phyloP scores from a whole-genome alignment of 1,284 basidiomycete genomes.

The Melanopsichium pennsylvanicum region DNA sequence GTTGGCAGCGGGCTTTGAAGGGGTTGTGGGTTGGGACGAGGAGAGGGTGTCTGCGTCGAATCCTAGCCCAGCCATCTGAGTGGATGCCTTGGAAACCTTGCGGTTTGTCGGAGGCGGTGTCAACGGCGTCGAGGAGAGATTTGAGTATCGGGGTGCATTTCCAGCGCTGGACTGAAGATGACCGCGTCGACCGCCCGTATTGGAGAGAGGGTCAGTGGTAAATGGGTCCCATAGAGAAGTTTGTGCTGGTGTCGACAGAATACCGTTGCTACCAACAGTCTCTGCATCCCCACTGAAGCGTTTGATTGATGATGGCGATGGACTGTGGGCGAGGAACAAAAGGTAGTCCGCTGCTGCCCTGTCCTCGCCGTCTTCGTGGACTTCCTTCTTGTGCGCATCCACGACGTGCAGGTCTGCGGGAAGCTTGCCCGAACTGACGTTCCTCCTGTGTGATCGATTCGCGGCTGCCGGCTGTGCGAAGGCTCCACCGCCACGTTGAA shows the following conservation, averaged over 20 bases:
- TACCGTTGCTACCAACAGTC: neutral
- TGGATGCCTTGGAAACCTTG: neutral
- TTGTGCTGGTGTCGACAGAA: constrained; percentile 34
- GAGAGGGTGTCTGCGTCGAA: constrained; percentile 11
- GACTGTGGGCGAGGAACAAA: constrained; percentile 26
- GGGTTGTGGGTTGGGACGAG: neutral
- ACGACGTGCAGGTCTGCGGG: constrained; percentile 3
- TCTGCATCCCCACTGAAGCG: constrained; percentile 14
- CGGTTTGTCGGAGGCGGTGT: constrained; percentile 19
- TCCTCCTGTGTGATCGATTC: constrained; percentile 17
- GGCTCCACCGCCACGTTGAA: constrained; percentile 3
- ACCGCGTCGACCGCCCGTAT: constrained; percentile 10
- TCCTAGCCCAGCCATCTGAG: constrained; percentile 6
- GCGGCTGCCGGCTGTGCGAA: constrained; percentile 3
- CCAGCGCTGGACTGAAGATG: constrained; percentile 1
- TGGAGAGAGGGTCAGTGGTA: constrained; percentile 2
- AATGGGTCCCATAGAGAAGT: constrained; percentile 41
- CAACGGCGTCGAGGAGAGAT: constrained; percentile 1
- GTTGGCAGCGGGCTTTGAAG: constrained; percentile 7
- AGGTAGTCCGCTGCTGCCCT: constrained; percentile 37
- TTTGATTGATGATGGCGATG: constrained; percentile 34
- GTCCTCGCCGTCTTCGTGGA: constrained; percentile 7
- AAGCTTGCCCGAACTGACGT: constrained; percentile 24
- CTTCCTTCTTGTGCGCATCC: neutral
- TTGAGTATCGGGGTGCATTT: constrained; percentile 1